phyloP scores from a whole-genome alignment of 331 rosid genomes.

The Prunus yedoensis region DNA sequence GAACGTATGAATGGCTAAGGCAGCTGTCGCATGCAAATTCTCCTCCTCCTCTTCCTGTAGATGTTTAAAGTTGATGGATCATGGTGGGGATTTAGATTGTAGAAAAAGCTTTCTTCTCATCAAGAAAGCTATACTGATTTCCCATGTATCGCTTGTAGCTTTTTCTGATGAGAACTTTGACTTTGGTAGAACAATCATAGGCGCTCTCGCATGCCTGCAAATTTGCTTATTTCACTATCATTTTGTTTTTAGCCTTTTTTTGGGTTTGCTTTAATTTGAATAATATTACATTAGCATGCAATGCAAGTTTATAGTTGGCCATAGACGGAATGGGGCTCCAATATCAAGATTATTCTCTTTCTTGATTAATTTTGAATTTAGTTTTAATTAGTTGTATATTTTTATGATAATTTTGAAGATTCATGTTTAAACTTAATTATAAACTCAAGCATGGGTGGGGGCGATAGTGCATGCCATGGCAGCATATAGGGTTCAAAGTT shows the following conservation, averaged over 20 bases:
- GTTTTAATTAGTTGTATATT: constrained; percentile 4
- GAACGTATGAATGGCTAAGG: constrained; percentile 86
- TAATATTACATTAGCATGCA: constrained; percentile 19
- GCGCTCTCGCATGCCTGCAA: constrained; percentile 34
- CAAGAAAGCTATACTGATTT: not conserved
- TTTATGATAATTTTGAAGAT: no score
- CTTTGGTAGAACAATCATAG: constrained; percentile 8
- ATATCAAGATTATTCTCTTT: constrained; percentile 34
- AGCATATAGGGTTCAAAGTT: not conserved
- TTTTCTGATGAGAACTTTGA: constrained; percentile 7
- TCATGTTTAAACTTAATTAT: constrained; percentile 17
- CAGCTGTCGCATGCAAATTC: constrained; percentile 63
- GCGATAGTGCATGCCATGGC: constrained; percentile 22
- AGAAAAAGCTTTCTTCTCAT: not conserved
- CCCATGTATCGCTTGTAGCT: not conserved
- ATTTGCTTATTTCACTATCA: constrained; percentile 13
- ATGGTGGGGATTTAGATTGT: constrained; percentile 3
- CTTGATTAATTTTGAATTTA: constrained; percentile 6
- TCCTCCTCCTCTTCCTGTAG: constrained; percentile 18
- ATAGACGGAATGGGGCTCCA: constrained; percentile 13
- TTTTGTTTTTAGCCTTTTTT: constrained; percentile 21
- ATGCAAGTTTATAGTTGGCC: not conserved
- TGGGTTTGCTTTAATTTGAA: constrained; percentile 53
- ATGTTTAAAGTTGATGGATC: constrained; percentile 20
- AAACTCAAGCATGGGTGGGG: constrained; percentile 28